A percentile compares a stretch with the other conserved stretches of the same genome.
Evolutionary conservation across 352 stramenopile genomes (phyloP).

Genomic region (Phytophthora cajani): DNA sequence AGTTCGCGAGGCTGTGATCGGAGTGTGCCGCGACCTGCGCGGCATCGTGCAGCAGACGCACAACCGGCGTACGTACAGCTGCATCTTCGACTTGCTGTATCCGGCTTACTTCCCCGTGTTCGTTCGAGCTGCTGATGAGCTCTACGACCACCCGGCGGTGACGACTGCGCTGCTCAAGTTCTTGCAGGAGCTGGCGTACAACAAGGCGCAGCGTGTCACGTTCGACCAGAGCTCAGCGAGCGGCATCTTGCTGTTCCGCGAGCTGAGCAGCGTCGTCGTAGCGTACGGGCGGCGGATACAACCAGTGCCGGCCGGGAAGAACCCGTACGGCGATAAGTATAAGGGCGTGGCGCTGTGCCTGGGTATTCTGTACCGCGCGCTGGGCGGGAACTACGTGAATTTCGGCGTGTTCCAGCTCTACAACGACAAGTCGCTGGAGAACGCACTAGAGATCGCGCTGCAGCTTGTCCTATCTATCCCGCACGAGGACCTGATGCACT

Average conservation of each 20-base stretch:
- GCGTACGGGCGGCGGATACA: slow-evolving; percentile 94
- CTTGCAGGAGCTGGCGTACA: slow-evolving; percentile 94
- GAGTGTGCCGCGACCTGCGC: slow-evolving; percentile 96
- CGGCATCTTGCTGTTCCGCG: slow-evolving; percentile 98
- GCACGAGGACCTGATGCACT: slow-evolving; percentile 96
- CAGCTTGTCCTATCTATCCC: slow-evolving; percentile 96
- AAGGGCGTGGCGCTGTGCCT: slow-evolving; percentile 97
- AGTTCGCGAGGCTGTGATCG: slow-evolving; percentile 93
- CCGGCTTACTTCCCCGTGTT: slow-evolving; percentile 96
- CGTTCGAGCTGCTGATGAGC: slow-evolving; percentile 93
- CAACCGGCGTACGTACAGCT: slow-evolving; percentile 96
- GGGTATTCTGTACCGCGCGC: slow-evolving; percentile 86
- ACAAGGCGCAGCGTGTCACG: slow-evolving; percentile 97
- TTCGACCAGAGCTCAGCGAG: slow-evolving; percentile 98
- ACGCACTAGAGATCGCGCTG: slow-evolving; percentile 95
- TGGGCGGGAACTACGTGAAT: slow-evolving; percentile 98
- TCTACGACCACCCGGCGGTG: slow-evolving; percentile 93
- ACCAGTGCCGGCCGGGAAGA: slow-evolving; percentile 79
- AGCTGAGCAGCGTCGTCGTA: slow-evolving; percentile 96
- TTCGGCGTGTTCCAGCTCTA: slow-evolving; percentile 99
- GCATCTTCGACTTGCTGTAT: slow-evolving; percentile 98
- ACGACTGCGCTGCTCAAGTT: slow-evolving; percentile 98
- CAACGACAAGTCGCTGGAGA: slow-evolving; percentile 95
- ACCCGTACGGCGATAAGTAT: slow-evolving; percentile 97
- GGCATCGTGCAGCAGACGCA: slow-evolving; percentile 97